Base-by-base conservation (phyloP, 2,329 filamentous ascomycete species). In the Magnaporthiopsis incrustans region DNA sequence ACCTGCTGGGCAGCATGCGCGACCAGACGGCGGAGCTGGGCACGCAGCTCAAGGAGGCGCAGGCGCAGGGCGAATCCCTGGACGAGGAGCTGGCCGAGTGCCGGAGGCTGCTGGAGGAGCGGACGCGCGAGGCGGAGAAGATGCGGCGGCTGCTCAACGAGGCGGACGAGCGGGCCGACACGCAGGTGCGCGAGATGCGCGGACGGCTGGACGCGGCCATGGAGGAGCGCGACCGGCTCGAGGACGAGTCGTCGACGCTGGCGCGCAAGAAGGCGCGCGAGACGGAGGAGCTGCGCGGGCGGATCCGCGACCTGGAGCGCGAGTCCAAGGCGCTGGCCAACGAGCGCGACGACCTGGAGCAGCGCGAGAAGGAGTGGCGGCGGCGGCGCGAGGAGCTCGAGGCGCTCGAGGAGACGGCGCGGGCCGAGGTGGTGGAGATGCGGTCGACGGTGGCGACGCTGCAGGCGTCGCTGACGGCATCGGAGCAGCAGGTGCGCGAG, bases 41-140 rank as follows among this genome's bases (percentile, higher is more conserved):
- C 6, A 89, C 91, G 68, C 95, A 97, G 77, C 89, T 97, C 76
- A 96, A 95, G 75, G 95, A 99, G 76, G 86, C 90, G 1, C 87
- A 90, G 66, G 86, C 89, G 61, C 88, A 92, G 68, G 89, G 88
- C 56, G 93, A 97, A 71, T 90, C 88, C 65, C 79, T 98, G 0
- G 94, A 97, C 71, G 95, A 99, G 76, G 95, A 99, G 74, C 82
- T 98, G 1, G 86, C 87, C 1, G 95, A 99, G 75, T 89, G 92
- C 3, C 92, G 96, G 73, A 86, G 91, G 65, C 84, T 97, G 66
- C 83, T 99, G 2, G 87, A 85, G 63, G 95, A 99, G 75, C 88
- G 95, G 32, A 94, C 91, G 4, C 86, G 95, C 58, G 95, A 99
- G 76, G 91, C 88, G 32, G 94, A 98, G 78, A 97, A 92, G 0